These are phyloP conservation scores for Leccinum variicolor DNA, from an alignment of 768 basidiomycete species.

Conservation along the genomic window DNA sequence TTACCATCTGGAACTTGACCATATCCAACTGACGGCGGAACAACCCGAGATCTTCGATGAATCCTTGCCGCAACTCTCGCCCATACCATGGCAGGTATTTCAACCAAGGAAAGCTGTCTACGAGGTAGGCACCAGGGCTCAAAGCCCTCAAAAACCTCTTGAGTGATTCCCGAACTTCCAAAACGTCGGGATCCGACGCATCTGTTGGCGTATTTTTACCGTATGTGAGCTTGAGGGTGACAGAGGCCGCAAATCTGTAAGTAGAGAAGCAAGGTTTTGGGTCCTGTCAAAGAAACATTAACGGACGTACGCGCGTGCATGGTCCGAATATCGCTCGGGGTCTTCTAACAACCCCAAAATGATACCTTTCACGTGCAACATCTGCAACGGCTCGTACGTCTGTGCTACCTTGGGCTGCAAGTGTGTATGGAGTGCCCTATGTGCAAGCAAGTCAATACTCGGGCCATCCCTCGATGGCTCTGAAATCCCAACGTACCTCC, in stretches of 20 bases:
- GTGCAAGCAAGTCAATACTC: neutral
- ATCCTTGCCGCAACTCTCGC: conserved; percentile 48
- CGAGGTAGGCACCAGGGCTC: conserved; percentile 30
- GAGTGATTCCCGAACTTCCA: conserved; percentile 18
- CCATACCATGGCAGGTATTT: conserved; percentile 57
- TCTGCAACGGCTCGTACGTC: conserved; percentile 43
- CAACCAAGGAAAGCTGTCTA: conserved; percentile 32
- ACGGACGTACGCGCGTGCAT: conserved; percentile 34
- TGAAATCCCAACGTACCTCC: conserved; percentile 35
- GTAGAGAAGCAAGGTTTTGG: neutral
- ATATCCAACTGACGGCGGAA: conserved; percentile 45
- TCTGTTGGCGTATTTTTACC: conserved; percentile 15
- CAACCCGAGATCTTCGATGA: conserved; percentile 44
- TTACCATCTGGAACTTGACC: conserved; percentile 43
- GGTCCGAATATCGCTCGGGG: conserved; percentile 6
- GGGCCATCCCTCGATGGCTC: too few species aligned
- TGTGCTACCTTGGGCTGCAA: conserved; percentile 46
- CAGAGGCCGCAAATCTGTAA: conserved; percentile 15
- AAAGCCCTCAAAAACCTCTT: conserved; percentile 20
- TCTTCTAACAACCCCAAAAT: conserved; percentile 12
- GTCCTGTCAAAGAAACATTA: conserved; percentile 31
- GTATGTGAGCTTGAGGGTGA: conserved; percentile 17
- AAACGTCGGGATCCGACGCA: conserved; percentile 16
- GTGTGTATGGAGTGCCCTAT: conserved; percentile 51
- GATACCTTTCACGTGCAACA: conserved; percentile 24